Evolutionary conservation across 768 basidiomycete species (phyloP), one percentile per base, ranked within the genome.

Genomic region (Russula brevipes): DNA sequence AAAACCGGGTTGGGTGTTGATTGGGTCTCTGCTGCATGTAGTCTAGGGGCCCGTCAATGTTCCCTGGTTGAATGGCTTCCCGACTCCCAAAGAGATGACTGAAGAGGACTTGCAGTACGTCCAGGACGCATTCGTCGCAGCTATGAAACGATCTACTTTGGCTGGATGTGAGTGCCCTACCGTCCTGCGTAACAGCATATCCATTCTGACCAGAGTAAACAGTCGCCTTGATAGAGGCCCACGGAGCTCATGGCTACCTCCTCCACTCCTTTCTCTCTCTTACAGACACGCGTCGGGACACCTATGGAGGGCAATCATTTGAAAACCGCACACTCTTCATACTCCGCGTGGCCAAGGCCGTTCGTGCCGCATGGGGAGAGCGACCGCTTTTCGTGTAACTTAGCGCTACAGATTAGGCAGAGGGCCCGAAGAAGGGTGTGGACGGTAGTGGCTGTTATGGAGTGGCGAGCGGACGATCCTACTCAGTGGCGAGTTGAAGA

Each of bases 401-500:
- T 55, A 79, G 77, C 63, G 84, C 80, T 14, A 78, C 76, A 5
- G 84, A 85, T 64, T 84, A 81, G 82, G 76, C 78, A 16, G 79
- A 79, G 45, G 77, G 77, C 0, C 78, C 77, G 2, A 88, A 83
- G 74, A 80, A 77, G 71, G 81, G 75, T 74, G 76, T 70, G 7
- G 71, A 82, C n/a, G 85, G 82, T 12, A 75, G 58, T 90, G 82
- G 82, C 79, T 77, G 61, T 80, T 83, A 54, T 90, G 90, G 88
- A 90, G 90, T 11, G 76, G 90, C 56, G 85, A 91, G 70, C 91
- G 94, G 73, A 88, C 82, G 71, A 85, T 77, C 38, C 69, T 85
- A 39, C 78, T 85, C 35, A 78, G 79, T 2, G 79, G 79, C 14
- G 79, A 83, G 70, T 71, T 92, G 69, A 72, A 81, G 68, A 77